Conservation (phyloP, 306 rosid genomes). For the Clitoria ternatea region DNA sequence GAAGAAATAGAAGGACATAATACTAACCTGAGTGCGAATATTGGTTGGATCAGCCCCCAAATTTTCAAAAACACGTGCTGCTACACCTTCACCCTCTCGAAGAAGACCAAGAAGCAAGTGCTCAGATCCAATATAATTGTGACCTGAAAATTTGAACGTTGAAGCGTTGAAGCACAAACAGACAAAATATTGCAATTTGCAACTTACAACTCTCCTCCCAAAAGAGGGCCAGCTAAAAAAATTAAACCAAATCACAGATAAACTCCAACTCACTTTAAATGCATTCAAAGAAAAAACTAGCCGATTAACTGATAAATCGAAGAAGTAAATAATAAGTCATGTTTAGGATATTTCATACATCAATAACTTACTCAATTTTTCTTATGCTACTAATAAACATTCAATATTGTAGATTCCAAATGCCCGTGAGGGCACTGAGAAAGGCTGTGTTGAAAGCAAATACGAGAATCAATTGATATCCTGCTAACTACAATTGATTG, state of each 20-base stretch:
- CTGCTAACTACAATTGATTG: not conserved
- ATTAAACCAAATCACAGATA: too few species aligned
- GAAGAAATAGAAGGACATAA: not conserved
- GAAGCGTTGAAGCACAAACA: too few species aligned
- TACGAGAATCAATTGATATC: not conserved
- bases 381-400: not conserved
- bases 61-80: conserved; percentile 95
- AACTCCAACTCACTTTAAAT: too few species aligned
- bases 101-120: conserved; percentile 97
- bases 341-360: not conserved
- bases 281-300: too few species aligned
- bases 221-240: too few species aligned
- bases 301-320: too few species aligned
- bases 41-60: conserved; percentile 93
- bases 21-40: conserved; percentile 83
- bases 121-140: conserved; percentile 93
- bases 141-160: conserved; percentile 50
- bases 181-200: too few species aligned
- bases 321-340: too few species aligned
- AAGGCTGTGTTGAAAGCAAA: not conserved
- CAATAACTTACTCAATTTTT: not conserved
- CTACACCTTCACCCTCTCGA: conserved; percentile 97
- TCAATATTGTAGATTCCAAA: not conserved
- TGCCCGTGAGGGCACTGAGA: not conserved
- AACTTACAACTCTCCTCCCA: too few species aligned